Conservation (phyloP, 176 grass and related monocot species). For the Melocanna baccifera region DNA sequence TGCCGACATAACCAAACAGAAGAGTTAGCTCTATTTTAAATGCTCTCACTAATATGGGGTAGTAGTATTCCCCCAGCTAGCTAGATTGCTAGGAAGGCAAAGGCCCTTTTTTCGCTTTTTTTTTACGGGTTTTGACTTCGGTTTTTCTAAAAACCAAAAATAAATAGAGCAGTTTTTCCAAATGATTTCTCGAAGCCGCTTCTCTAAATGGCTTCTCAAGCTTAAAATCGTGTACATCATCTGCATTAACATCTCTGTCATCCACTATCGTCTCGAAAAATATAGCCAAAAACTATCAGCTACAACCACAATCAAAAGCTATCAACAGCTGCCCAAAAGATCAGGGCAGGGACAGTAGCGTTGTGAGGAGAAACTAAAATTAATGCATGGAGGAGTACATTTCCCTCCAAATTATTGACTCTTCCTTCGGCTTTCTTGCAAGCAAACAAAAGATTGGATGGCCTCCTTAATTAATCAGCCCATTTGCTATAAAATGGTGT, state of each 20-base stretch:
- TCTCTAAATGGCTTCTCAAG: too few species aligned
- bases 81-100: neutral
- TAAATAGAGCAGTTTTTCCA: too few species aligned
- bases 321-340: too few species aligned
- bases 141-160: too few species aligned
- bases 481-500: constrained; percentile 6
- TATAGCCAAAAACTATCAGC: too few species aligned
- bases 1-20: constrained; percentile 10
- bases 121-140: too few species aligned
- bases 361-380: neutral
- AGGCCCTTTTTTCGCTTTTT: neutral
- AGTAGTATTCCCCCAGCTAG: neutral
- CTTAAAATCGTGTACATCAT: too few species aligned
- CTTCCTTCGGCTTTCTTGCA: neutral
- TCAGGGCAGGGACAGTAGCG: neutral
- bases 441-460: constrained; percentile 17
- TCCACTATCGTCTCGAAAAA: accelerated
- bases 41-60: neutral
- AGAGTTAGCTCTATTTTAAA: constrained; percentile 26
- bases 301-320: too few species aligned
- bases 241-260: accelerated
- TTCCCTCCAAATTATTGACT: constrained; percentile 34
- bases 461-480: neutral
- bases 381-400: neutral
- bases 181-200: too few species aligned